Base-by-base conservation (phyloP, 192 early-diverging fungal species). In the Entomortierella parvispora region DNA sequence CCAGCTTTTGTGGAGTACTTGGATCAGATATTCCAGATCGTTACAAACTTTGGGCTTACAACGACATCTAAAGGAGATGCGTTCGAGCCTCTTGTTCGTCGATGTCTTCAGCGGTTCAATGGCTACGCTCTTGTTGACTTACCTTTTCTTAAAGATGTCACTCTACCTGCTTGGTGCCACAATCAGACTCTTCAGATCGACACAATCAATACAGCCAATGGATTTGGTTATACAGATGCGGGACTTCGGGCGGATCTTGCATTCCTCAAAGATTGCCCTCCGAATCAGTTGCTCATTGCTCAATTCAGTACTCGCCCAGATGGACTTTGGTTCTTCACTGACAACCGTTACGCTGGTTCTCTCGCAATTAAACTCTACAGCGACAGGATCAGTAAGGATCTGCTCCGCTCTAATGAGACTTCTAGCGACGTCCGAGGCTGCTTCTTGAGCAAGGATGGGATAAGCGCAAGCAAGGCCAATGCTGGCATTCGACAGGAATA, bases 291-390 rank as follows among this genome's bases (percentile, higher is more conserved):
- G 40, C 42, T 57, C 20, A 31, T 66, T 32, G 64, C 49, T 8
- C 1, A 52, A 11, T 55, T 29, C 45, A 17, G 31, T 43, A 55
- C 55, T 9, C 65, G 48, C 23, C 58, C 40, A 28, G 68, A 68
- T 50, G 57, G 66, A 17, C 32, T 23, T 17, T 69, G 49, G 49
- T 62, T 69, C 12, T 69, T 69, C 42, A 53, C 58, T 55, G 68
- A 62, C 52, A 67, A 49, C 20, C 31, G 43, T 15, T 62, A 69
- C 43, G 68, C 50, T 34, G 58, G 58, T 6, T 59, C 68, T 22
- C 40, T 69, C 53, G 68, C 68, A 25, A 53, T 69, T 31, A 59
- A 69, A 58, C 44, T 61, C 17, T 50, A 61, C 31, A 61, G 29
- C 40, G 28, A 43, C 23, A 0, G 3, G 34, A 10, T 61, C 17